Evolutionary conservation across 176 grass and related monocot species (phyloP), one percentile per base, ranked within the genome.

Genomic region (Eleusine coracana): DNA sequence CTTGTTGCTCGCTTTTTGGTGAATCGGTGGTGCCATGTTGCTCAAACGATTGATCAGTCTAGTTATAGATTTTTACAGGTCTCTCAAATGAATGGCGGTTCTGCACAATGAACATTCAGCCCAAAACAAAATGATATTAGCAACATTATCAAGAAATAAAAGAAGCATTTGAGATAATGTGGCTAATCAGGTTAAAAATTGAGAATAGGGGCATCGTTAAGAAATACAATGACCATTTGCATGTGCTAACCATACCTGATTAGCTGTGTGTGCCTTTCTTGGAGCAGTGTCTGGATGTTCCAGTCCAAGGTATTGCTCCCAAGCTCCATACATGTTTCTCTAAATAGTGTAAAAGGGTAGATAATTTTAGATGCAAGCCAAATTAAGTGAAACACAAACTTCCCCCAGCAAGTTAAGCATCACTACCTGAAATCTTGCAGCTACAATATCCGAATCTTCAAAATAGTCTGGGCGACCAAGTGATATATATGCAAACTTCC

Each of bases 11-110:
- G 80, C 46, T 82, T 50, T 82, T 77, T 56, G 56, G 62, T 71
- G 78, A 56, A 5, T 34, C 31, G 2, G 31, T 34, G 31, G 31
- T 34, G 25, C 74, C 67, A 45, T 14, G 31, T 48, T 5, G 3
- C 84, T 69, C 74, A 10, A 55, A 66, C 78, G 84, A 40, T 66
- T 79, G 20, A 49, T 48, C 42, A 76, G 10, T 66, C 88, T 93
- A 98, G 82, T 98, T 98, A 80, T 98, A 98, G 73, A 98, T 98
- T 85, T 92, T 98, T 87, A 97, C 95, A 75, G 96, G 82, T 88
- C 94, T 95, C 84, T 98, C 96, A 64, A 95, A 93, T 23, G 92
- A 90, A 90, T 95, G 92, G 49, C 92, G 89, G 82, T 91, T 98
- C 96, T 98, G 90, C 92, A 91, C 1, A 16, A 64, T 56, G 70